Evolutionary conservation across 2,329 filamentous ascomycete species (phyloP).

Genomic region (Fusarium algeriense): DNA sequence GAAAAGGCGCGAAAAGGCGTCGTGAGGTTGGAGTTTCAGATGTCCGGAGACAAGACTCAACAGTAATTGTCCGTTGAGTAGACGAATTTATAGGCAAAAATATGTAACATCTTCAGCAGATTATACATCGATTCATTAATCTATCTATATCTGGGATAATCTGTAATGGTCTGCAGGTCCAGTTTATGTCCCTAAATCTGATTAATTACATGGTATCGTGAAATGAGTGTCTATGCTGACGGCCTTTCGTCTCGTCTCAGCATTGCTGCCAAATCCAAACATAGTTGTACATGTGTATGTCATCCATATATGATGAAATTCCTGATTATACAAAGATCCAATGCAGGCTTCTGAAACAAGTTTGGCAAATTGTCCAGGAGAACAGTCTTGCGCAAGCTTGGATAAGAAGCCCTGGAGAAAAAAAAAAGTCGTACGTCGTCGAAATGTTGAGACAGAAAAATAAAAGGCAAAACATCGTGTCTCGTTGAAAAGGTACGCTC

Average conservation of each 20-base stretch:
- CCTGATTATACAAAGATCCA: conserved; percentile 33
- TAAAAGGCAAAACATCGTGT: conserved; percentile 38
- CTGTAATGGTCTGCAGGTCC: conserved; percentile 13
- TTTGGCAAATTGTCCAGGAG: conserved; percentile 1
- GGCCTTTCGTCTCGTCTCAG: conserved; percentile 26
- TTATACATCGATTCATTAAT: conserved; percentile 41
- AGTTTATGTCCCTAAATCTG: conserved; percentile 19
- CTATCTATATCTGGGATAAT: conserved; percentile 38
- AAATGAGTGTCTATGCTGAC: conserved; percentile 42
- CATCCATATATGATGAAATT: conserved; percentile 18
- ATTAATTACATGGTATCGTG: conserved; percentile 46
- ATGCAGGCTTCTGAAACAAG: conserved; percentile 7
- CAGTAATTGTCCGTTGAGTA: neutral
- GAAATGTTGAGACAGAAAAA: conserved; percentile 32
- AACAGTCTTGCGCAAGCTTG: neutral
- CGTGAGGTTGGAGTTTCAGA: conserved; percentile 12
- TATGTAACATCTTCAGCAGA: conserved; percentile 12
- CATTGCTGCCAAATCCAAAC: conserved; percentile 38
- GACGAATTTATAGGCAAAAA: neutral
- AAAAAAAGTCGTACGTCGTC: conserved; percentile 29
- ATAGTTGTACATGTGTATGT: conserved; percentile 42
- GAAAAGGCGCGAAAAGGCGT: conserved; percentile 3
- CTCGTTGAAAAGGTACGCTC: conserved; percentile 35
- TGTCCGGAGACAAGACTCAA: neutral
- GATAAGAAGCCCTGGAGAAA: neutral